Evolutionary conservation across 2,329 filamentous ascomycete genomes (phyloP), one percentile per base, ranked within the genome.

Genomic region (Pseudogymnoascus sp.): DNA sequence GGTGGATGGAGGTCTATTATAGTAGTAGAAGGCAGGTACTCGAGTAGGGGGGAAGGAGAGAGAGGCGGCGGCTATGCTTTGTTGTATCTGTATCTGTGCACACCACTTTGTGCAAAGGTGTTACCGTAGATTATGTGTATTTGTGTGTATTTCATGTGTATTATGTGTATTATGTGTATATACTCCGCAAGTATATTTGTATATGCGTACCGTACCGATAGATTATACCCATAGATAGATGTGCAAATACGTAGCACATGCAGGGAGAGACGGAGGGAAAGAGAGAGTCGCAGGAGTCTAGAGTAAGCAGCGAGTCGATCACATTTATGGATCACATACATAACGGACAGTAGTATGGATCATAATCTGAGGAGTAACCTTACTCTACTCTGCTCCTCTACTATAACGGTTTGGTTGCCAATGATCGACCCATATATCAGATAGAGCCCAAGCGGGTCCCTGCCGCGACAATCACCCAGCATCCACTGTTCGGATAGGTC

Each of bases 371-470:
- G n/a, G 36, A 36, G 35, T 14, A 36, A 36, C 35, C 4, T 25
- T 25, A 25, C 22, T 25, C 18, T 25, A 25, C 22, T 25, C 22
- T 25, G 22, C 22, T 25, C 22, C 22, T 33, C 30, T 7, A 11
- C 30, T 11, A 33, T 33, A 33, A 33, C 30, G 30, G 30, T 33
- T 8, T 33, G 30, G 30, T 33, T 33, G 30, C 30, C 7, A 47
- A 47, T 47, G 41, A 47, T 47, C 20, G 41, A 47, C 41, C 41
- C 41, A 47, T n/a, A 14, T 47, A 47, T 12, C 14, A 47, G 41
- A 47, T 47, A 47, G 41, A 47, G 41, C 41, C 41, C 41, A 47
- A 47, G 41, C 41, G 41, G 41, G 41, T 47, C 41, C 41, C 41
- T 47, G 41, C 41, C 41, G 41, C 41, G 41, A 47, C 41, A 16